These are phyloP conservation scores for Berkeleyomyces basicola DNA, from an alignment of 2,329 filamentous ascomycete genomes.

Conservation along the genomic window DNA sequence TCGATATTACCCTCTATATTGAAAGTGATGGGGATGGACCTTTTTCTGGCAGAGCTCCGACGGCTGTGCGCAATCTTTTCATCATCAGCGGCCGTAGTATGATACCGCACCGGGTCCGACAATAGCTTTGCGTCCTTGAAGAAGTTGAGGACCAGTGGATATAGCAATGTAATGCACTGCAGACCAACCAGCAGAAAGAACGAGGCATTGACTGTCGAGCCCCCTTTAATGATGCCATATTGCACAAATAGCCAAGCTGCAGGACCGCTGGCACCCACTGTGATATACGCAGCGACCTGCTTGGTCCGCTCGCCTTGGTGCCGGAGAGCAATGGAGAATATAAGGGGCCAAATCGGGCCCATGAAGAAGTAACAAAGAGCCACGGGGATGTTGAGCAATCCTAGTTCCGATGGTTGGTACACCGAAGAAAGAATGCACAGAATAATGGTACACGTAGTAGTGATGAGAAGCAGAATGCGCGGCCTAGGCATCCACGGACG, in stretches of 20 bases:
- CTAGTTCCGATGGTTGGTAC: conserved; percentile 31
- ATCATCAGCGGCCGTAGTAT: neutral
- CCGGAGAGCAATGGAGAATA: conserved; percentile 63
- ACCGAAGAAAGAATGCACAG: conserved; percentile 23
- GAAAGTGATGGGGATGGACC: no score
- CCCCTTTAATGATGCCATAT: conserved; percentile 45
- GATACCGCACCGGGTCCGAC: conserved; percentile 21
- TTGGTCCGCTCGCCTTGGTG: conserved; percentile 71
- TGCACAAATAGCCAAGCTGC: conserved; percentile 60
- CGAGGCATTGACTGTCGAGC: conserved; percentile 44
- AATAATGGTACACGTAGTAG: conserved; percentile 43
- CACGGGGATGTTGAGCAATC: conserved; percentile 41
- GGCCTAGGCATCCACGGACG: conserved; percentile 41
- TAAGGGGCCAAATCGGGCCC: conserved; percentile 66
- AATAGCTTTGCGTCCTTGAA: conserved; percentile 30
- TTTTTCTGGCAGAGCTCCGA: neutral
- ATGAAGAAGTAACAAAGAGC: conserved; percentile 65
- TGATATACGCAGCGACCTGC: conserved; percentile 58
- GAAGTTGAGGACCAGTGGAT: conserved; percentile 32
- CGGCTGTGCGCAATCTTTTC: neutral
- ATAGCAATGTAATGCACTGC: conserved; percentile 29
- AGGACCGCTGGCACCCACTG: conserved; percentile 58
- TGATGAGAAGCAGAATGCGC: conserved; percentile 42
- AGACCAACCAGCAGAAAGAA: conserved; percentile 46
- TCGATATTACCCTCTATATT: no score